Evolutionary conservation across 768 basidiomycete species (phyloP).

Genomic region (Sarcodon sp.): DNA sequence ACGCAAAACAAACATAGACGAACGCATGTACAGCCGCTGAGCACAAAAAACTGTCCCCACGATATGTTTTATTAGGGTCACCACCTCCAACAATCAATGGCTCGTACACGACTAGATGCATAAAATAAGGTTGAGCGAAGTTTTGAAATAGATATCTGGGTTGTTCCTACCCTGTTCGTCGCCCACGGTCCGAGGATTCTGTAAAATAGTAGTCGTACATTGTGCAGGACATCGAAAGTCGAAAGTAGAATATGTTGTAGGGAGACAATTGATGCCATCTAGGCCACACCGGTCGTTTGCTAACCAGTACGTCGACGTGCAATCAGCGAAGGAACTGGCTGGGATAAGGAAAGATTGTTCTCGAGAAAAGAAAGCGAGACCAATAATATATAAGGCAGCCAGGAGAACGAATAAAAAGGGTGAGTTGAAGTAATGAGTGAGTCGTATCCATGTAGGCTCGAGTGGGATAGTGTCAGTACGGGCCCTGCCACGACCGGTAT

Average conservation of each 20-base stretch:
- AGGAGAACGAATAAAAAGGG: conserved; percentile 45
- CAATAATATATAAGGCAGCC: conserved; percentile 51
- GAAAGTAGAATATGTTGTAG: conserved; percentile 46
- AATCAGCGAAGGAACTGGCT: conserved; percentile 46
- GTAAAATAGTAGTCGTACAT: conserved; percentile 47
- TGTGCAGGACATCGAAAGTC: conserved; percentile 77
- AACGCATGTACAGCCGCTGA: conserved; percentile 75
- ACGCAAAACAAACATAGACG: conserved; percentile 14
- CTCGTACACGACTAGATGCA: conserved; percentile 22
- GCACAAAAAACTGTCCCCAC: conserved; percentile 79
- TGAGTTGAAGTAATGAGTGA: conserved; percentile 38
- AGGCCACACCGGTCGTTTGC: conserved; percentile 63
- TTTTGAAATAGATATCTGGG: no score
- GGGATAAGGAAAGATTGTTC: conserved; percentile 65
- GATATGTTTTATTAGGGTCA: conserved; percentile 55
- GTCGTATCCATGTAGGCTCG: conserved; percentile 38
- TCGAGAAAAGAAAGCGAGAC: conserved; percentile 59
- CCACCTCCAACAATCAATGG: conserved; percentile 84
- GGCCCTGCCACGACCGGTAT: conserved; percentile 8
- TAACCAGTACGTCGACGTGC: conserved; percentile 61
- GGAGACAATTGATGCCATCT: conserved; percentile 50
- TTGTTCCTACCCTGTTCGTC: conserved; percentile 33
- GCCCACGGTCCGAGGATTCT: conserved; percentile 68
- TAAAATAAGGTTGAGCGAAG: no score
- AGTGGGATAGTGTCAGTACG: conserved; percentile 13